Percentiles rank a stretch among this genome's conserved stretches.
These are phyloP conservation scores for Tetrapyrgos nigripes DNA, from an alignment of 1,284 basidiomycete species.

Conservation along the genomic window DNA sequence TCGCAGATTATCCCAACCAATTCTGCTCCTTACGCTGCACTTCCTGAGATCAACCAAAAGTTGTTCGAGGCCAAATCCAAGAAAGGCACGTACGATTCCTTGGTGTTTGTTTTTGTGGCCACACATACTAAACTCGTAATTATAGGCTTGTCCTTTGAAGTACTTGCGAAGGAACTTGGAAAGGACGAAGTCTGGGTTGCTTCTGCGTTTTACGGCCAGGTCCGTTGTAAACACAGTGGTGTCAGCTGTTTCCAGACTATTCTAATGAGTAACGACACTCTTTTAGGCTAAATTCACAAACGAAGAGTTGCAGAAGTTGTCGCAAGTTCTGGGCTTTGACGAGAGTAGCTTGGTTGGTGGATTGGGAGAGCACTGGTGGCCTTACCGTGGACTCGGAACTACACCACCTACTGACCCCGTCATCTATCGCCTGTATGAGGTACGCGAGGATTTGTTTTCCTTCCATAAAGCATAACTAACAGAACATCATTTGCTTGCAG, in stretches of 20 bases:
- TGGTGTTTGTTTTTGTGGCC: not conserved
- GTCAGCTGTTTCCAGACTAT: not conserved
- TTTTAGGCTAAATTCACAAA: conserved; percentile 70
- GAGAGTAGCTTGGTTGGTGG: conserved; percentile 46
- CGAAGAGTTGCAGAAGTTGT: conserved; percentile 64
- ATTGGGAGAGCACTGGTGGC: conserved; percentile 75
- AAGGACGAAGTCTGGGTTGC: conserved; percentile 91
- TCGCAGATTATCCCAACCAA: conserved; percentile 49
- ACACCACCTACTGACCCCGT: conserved; percentile 82
- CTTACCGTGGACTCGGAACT: conserved; percentile 71
- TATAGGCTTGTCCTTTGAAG: conserved; percentile 74
- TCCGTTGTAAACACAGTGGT: conserved; percentile 32
- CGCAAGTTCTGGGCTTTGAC: conserved; percentile 58
- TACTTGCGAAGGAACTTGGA: conserved; percentile 72
- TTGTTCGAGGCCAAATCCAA: conserved; percentile 74
- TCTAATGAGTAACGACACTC: no score
- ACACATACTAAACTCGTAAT: conserved; percentile 10
- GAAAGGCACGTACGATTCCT: conserved; percentile 56
- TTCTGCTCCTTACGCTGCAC: conserved; percentile 54
- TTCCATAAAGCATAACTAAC: not conserved
- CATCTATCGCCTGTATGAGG: conserved; percentile 87
- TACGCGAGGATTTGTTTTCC: conserved; percentile 36
- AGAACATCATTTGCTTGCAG: conserved; percentile 40
- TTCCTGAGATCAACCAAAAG: conserved; percentile 55
- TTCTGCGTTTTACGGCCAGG: conserved; percentile 86